Base-by-base conservation (phyloP, 2,329 filamentous ascomycete species). In the Colletotrichum viniferum region DNA sequence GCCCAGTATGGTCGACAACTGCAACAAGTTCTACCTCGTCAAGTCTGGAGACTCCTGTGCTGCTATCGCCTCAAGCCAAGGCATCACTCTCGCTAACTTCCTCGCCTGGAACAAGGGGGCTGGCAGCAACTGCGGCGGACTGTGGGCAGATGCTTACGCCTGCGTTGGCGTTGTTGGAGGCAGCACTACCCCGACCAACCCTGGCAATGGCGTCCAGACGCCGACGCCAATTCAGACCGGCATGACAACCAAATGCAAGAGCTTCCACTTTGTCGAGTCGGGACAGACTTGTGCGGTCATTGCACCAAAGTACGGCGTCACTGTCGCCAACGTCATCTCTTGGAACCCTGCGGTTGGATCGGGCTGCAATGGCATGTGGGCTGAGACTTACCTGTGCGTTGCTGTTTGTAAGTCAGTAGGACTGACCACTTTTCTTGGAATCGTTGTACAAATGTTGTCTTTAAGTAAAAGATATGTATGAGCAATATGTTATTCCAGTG, bases 21-120 rank as follows among this genome's bases (percentile, higher is more conserved):
- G 38, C 18, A 48, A 48, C 38, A 48, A 48, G 18, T 48, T 48
- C 38, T 48, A n/a, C 38, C 18, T n/a, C 38, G 38, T 48, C 38
- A 48, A 48, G 18, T n/a, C 38, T 10, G 38, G 38, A 48, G 38
- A 48, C 3, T 48, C 52, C 7, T 58, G 55, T 12, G 12, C 55
- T n/a, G 16, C 55, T 3, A 58, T 58, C 4, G 55, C 55, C 55
- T 58, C 55, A 3, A 24, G 21, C 13, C 21, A 58, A 48, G 65
- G 70, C 34, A 77, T 82, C 69, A 77, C 78, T 3, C 61, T 80
- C 12, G 69, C 76, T 3, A 69, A 82, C 10, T 74, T 82, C 6
- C 60, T 79, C 26, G 52, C 73, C 52, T 83, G 83, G 82, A 83
- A 85, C 71, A 81, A 83, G 7, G 77, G 77, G 21, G 77, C 82